Conservation (phyloP, 2,329 filamentous ascomycete species). For the Gremmenia infestans region DNA sequence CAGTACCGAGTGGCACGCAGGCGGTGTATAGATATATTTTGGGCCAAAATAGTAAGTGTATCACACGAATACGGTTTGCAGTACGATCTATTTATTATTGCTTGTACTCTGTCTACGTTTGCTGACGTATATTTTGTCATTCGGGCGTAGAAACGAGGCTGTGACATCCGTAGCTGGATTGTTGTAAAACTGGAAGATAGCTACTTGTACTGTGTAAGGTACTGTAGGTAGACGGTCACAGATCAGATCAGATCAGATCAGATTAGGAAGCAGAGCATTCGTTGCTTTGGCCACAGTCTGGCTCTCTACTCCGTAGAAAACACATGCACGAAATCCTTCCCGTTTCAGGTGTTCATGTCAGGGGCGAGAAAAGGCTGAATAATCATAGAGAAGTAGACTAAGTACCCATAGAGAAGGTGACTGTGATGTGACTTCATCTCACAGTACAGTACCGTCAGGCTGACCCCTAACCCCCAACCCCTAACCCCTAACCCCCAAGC, state of each 20-base stretch:
- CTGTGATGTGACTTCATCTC: neutral
- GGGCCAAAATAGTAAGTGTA: neutral
- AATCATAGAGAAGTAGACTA: neutral
- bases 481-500: neutral
- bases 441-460: neutral
- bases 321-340: neutral
- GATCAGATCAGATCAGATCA: neutral
- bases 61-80: neutral
- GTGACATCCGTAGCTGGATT: neutral
- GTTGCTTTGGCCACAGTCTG: neutral
- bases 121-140: slow-evolving; percentile 14
- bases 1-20: too few relatives aligned
- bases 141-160: slow-evolving; percentile 3
- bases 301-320: too few relatives aligned
- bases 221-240: too few relatives aligned
- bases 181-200: too few relatives aligned
- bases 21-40: neutral
- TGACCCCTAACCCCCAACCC: neutral
- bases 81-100: too few relatives aligned
- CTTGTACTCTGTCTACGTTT: neutral
- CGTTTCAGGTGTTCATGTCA: neutral
- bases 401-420: neutral
- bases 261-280: neutral
- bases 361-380: neutral
- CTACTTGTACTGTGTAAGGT: too few relatives aligned